These are phyloP conservation scores for Xylaria castorea DNA, from an alignment of 495 filamentous ascomycete genomes.

Conservation along the genomic window DNA sequence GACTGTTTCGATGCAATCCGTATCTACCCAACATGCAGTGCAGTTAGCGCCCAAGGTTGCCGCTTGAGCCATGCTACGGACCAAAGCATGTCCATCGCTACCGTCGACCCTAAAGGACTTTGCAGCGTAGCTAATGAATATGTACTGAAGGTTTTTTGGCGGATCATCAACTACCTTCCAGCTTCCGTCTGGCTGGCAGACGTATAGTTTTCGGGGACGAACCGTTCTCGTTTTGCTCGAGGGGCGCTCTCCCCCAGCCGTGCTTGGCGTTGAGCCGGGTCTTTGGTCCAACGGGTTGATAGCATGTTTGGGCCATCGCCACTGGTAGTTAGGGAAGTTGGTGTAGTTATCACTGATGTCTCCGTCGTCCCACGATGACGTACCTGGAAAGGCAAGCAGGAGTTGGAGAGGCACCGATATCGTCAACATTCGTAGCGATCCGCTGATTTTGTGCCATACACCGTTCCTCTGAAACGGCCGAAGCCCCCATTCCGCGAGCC, in stretches of 20 bases:
- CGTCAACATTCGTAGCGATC: constrained; percentile 4
- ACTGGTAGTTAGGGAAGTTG: constrained; percentile 23
- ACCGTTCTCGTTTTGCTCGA: background rate
- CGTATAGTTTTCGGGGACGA: constrained; percentile 26
- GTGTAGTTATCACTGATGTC: constrained; percentile 20
- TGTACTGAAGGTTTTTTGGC: constrained; percentile 15
- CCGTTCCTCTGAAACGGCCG: background rate
- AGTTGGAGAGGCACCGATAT: constrained; percentile 8
- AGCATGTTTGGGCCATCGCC: constrained; percentile 31
- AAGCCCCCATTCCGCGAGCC: constrained; percentile 12
- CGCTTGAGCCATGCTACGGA: background rate
- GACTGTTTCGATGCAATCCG: constrained; percentile 26
- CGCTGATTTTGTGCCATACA: background rate
- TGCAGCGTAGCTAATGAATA: constrained; percentile 33
- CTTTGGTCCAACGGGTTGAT: constrained; percentile 27
- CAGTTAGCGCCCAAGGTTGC: background rate
- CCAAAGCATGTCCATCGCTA: constrained; percentile 4
- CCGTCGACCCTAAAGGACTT: constrained; percentile 32
- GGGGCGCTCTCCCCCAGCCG: background rate
- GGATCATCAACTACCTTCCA: constrained; percentile 23
- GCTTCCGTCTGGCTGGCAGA: constrained; percentile 16
- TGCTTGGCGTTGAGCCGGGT: constrained; percentile 8
- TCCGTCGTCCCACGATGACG: background rate
- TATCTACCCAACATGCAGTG: background rate
- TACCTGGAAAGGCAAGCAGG: background rate